These are phyloP conservation scores for Alternaria novae-zelandiae DNA, from an alignment of 2,329 filamentous ascomycete genomes.

Conservation along the genomic window DNA sequence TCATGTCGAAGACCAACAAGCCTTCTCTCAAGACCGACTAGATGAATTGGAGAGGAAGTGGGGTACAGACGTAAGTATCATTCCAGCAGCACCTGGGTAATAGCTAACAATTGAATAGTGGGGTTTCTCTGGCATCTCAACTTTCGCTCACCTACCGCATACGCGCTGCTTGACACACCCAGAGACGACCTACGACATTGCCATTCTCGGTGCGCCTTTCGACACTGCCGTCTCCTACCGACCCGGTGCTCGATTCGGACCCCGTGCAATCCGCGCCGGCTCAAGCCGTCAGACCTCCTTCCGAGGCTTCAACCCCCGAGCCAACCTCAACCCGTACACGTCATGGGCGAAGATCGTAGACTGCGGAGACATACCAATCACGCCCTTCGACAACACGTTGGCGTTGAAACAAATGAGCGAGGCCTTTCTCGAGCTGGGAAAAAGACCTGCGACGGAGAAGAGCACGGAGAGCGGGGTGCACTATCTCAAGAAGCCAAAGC, in stretches of 20 bases:
- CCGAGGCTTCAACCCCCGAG: conserved; percentile 82
- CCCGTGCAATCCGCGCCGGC: conserved; percentile 83
- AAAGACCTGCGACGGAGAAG: conserved; percentile 48
- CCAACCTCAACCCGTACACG: conserved; percentile 81
- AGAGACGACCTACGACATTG: conserved; percentile 54
- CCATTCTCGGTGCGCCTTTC: conserved; percentile 57
- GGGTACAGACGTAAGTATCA: conserved; percentile 47
- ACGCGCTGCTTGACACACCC: conserved; percentile 57
- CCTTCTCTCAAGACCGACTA: conserved; percentile 38
- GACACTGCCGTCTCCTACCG: conserved; percentile 57
- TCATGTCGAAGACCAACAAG: conserved; percentile 34
- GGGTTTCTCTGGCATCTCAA: conserved; percentile 74
- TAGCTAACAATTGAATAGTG: conserved; percentile 51
- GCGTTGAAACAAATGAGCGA: conserved; percentile 84
- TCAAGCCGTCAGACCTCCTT: conserved; percentile 81
- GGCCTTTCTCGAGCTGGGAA: conserved; percentile 74
- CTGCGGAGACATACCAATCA: conserved; percentile 89
- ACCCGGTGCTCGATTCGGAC: conserved; percentile 72
- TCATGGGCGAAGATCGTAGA: conserved; percentile 82
- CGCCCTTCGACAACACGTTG: conserved; percentile 83
- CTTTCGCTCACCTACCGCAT: conserved; percentile 57
- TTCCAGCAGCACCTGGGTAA: background rate
- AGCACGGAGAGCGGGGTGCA: conserved; percentile 46
- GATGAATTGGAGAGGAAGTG: conserved; percentile 49
- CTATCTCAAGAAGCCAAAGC: conserved; percentile 54